Evolutionary conservation across 345 rosid species (phyloP).

Genomic region (Camelina sativa): DNA sequence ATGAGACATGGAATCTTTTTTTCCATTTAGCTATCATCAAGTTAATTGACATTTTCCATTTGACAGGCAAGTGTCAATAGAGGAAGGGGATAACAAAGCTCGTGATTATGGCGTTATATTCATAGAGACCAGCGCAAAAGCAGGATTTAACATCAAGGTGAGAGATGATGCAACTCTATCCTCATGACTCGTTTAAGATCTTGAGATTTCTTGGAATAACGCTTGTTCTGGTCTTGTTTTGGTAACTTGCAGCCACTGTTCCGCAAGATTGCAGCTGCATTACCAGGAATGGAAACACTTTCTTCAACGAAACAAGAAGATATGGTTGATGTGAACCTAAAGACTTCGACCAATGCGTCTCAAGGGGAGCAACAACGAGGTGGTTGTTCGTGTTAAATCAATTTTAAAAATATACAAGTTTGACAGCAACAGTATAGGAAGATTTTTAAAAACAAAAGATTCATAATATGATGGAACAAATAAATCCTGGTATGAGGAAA

Average conservation of each 20-base stretch:
- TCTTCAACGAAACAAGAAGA: slow-evolving; percentile 88
- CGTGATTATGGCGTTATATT: slow-evolving; percentile 86
- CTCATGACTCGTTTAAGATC: neutral
- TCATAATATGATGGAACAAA: slow-evolving; percentile 31
- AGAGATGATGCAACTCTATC: neutral
- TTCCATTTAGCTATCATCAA: neutral
- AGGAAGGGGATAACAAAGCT: slow-evolving; percentile 91
- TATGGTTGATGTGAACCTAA: slow-evolving; percentile 96
- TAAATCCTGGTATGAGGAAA: slow-evolving; percentile 12
- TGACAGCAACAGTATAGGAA: slow-evolving; percentile 27
- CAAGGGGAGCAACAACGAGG: slow-evolving; percentile 82
- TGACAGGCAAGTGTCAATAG: slow-evolving; percentile 91
- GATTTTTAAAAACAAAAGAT: slow-evolving; percentile 16
- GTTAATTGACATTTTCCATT: slow-evolving; percentile 15
- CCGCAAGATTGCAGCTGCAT: slow-evolving; percentile 92
- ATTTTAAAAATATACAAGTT: slow-evolving; percentile 11
- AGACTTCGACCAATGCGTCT: slow-evolving; percentile 69
- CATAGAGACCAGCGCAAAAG: slow-evolving; percentile 94
- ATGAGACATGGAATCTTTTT: slow-evolving; percentile 1
- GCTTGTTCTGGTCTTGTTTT: slow-evolving; percentile 1
- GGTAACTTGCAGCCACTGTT: slow-evolving; percentile 74
- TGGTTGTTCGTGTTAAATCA: slow-evolving; percentile 76
- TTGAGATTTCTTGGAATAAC: slow-evolving; percentile 8
- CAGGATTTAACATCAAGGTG: slow-evolving; percentile 94
- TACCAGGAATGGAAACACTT: slow-evolving; percentile 96